Evolutionary conservation across 2,329 filamentous ascomycete genomes (phyloP).

Genomic region (Pseudopithomyces maydicus): DNA sequence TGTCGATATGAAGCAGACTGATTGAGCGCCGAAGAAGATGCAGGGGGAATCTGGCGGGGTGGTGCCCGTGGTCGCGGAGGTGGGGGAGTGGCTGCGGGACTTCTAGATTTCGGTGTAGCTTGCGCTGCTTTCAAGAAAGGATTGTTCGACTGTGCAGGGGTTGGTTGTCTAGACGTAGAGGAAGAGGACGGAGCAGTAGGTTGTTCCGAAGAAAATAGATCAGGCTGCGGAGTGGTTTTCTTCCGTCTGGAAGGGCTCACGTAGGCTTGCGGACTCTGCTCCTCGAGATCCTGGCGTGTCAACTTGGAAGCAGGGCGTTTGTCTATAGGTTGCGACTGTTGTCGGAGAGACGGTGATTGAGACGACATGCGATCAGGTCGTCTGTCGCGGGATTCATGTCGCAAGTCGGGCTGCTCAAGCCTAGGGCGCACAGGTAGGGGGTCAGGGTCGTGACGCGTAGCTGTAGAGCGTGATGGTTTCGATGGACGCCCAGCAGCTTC

Average conservation of each 20-base stretch:
- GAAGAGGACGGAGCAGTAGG: constrained; percentile 26
- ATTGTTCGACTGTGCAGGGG: constrained; percentile 45
- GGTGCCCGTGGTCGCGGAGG: constrained; percentile 55
- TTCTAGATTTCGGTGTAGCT: constrained; percentile 31
- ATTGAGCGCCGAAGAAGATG: constrained; percentile 72
- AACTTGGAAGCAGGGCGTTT: constrained; percentile 63
- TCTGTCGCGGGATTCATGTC: constrained; percentile 24
- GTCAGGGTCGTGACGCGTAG: constrained; percentile 28
- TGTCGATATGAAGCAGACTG: constrained; percentile 79
- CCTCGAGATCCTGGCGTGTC: constrained; percentile 74
- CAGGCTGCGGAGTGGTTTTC: constrained; percentile 61
- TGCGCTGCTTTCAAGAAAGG: constrained; percentile 41
- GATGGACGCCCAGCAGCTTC: constrained; percentile 68
- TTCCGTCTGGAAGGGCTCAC: constrained; percentile 84
- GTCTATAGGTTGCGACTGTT: constrained; percentile 34
- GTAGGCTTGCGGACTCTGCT: constrained; percentile 82
- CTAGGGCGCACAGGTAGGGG: constrained; percentile 27
- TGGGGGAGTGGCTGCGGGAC: constrained; percentile 47
- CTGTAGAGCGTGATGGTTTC: constrained; percentile 39
- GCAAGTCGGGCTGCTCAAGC: constrained; percentile 25
- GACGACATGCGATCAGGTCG: constrained; percentile 44
- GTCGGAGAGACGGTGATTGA: constrained; percentile 47
- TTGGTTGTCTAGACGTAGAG: constrained; percentile 31
- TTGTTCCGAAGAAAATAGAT: constrained; percentile 61
- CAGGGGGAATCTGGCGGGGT: constrained; percentile 65